Evolutionary conservation across 2,329 filamentous ascomycete species (phyloP).

Genomic region (Fragosphaeria purpurea): DNA sequence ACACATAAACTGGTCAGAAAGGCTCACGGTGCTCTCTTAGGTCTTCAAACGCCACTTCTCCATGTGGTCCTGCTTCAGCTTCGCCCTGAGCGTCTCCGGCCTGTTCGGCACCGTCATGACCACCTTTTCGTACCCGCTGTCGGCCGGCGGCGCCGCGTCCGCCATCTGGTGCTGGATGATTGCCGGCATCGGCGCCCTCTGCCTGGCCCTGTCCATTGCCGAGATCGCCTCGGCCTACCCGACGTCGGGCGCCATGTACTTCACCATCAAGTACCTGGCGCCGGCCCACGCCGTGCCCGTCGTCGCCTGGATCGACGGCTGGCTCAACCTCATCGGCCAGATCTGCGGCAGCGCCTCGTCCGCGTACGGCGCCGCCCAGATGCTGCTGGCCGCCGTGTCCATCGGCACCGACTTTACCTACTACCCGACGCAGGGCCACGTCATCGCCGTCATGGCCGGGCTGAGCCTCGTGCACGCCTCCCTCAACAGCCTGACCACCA

Average conservation of each 20-base stretch:
- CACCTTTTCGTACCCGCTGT: constrained; percentile 43
- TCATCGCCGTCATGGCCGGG: constrained; percentile 45
- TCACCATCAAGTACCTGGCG: constrained; percentile 44
- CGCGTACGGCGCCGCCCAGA: constrained; percentile 46
- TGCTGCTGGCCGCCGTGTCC: constrained; percentile 45
- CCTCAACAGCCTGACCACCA: constrained; percentile 46
- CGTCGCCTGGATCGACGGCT: constrained; percentile 38
- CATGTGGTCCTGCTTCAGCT: constrained; percentile 46
- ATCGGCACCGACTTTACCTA: constrained; percentile 39
- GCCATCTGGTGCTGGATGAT: constrained; percentile 51
- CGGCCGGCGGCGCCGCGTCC: constrained; percentile 41
- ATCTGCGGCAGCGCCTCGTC: constrained; percentile 44
- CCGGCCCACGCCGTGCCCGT: constrained; percentile 36
- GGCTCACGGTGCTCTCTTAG: constrained; percentile 14
- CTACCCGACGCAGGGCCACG: constrained; percentile 32
- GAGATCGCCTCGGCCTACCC: constrained; percentile 49
- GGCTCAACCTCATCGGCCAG: constrained; percentile 43
- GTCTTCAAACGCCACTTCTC: constrained; percentile 53
- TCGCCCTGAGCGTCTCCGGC: constrained; percentile 47
- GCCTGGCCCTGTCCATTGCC: constrained; percentile 42
- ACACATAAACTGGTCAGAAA: not conserved
- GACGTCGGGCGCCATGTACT: constrained; percentile 39
- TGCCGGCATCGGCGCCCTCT: constrained; percentile 45
- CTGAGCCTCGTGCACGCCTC: constrained; percentile 40
- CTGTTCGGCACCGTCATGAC: constrained; percentile 46